phyloP scores from a whole-genome alignment of 2,329 filamentous ascomycete genomes.

The Rhexocercosporidium sp. region DNA sequence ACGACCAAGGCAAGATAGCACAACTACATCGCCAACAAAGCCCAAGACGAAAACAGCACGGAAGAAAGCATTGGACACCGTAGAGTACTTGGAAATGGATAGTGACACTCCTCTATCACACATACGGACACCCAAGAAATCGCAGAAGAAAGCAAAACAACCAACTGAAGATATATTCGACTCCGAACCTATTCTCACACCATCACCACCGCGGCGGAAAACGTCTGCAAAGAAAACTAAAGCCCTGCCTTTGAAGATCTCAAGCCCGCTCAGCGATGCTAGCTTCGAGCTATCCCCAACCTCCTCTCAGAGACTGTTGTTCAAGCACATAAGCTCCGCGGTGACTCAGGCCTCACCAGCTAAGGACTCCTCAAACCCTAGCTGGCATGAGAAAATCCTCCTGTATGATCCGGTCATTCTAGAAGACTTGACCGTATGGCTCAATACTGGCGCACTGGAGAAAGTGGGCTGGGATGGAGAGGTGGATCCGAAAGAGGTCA shows the following conservation, averaged over 20 bases:
- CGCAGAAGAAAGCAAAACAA: slow-evolving; percentile 30
- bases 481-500: slow-evolving; percentile 68
- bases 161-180: slow-evolving; percentile 56
- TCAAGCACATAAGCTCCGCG: slow-evolving; percentile 59
- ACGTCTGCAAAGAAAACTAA: slow-evolving; percentile 28
- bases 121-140: slow-evolving; percentile 40
- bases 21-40: slow-evolving; percentile 23
- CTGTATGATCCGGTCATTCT: slow-evolving; percentile 90
- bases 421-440: slow-evolving; percentile 83
- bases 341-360: slow-evolving; percentile 57
- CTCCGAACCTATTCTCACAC: slow-evolving; percentile 45
- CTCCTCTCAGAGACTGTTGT: slow-evolving; percentile 52
- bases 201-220: slow-evolving; percentile 37
- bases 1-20: slow-evolving; percentile 48
- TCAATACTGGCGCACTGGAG: slow-evolving; percentile 74
- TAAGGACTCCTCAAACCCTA: slow-evolving; percentile 57
- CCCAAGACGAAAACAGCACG: slow-evolving; percentile 23
- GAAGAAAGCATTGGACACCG: slow-evolving; percentile 27
- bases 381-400: slow-evolving; percentile 91
- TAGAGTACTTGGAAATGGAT: slow-evolving; percentile 31
- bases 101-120: slow-evolving; percentile 31
- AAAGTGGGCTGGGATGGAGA: slow-evolving; percentile 69
- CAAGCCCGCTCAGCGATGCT: slow-evolving; percentile 14
- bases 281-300: slow-evolving; percentile 39
- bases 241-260: slow-evolving; percentile 26